Conservation (phyloP, 345 rosid genomes). For the Salix suchowensis region DNA sequence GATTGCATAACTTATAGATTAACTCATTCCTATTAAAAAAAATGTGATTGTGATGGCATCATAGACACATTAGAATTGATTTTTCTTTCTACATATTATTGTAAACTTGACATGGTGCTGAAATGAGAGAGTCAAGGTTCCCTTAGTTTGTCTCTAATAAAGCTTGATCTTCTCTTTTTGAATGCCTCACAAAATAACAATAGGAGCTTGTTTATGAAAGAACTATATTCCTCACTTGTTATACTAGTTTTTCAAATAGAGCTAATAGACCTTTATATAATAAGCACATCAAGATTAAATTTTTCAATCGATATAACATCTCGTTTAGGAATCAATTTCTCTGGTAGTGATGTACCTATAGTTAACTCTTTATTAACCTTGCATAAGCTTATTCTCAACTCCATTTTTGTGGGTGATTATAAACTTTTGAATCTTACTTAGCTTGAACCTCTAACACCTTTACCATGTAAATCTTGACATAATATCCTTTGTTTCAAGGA, state of each 20-base stretch:
- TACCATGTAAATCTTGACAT: constrained; percentile 52
- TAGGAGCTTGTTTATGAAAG: constrained; percentile 55
- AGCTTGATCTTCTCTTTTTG: constrained; percentile 83
- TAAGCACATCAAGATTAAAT: constrained; percentile 65
- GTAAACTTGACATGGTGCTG: constrained; percentile 69
- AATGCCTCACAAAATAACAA: constrained; percentile 75
- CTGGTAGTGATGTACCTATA: constrained; percentile 60
- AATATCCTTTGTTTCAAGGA: constrained; percentile 1
- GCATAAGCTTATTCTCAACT: constrained; percentile 64
- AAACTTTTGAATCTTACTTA: constrained; percentile 79
- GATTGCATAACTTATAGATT: background rate
- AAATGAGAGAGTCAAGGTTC: constrained; percentile 63
- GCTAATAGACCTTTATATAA: constrained; percentile 72
- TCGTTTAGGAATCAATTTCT: constrained; percentile 68
- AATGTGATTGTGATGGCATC: constrained; percentile 1
- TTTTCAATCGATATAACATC: constrained; percentile 93
- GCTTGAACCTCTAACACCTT: constrained; percentile 68
- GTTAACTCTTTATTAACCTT: constrained; percentile 67
- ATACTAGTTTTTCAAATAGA: constrained; percentile 72
- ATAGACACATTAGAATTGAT: constrained; percentile 12
- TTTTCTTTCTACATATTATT: constrained; percentile 56
- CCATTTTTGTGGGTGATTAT: constrained; percentile 73
- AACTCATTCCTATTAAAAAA: background rate
- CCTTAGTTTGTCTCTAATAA: constrained; percentile 91
- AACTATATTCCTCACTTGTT: constrained; percentile 74